Evolutionary conservation across 2,329 filamentous ascomycete species (phyloP), one percentile per base, ranked within the genome.

Genomic region (Pezicula radicicola): DNA sequence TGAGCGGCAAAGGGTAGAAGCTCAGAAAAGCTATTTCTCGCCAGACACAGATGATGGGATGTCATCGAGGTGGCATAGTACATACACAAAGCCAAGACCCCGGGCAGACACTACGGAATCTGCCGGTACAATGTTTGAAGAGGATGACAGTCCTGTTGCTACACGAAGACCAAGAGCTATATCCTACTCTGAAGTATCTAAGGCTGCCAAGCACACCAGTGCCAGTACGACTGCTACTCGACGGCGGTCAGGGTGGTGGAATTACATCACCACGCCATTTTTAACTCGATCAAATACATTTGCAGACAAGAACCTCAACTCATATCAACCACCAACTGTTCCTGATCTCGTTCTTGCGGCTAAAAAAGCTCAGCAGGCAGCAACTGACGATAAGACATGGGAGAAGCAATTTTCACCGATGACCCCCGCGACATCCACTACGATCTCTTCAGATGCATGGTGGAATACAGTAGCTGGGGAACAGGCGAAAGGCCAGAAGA

Each of bases 181-280:
- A 48, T 68, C 65, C 7, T 62, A 62, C 8, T 43, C 59, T 35
- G 54, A 45, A n/a, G 51, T 43, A 12, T 49, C 52, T 10, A 59
- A 54, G 41, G 16, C 44, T 25, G 52, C 45, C 13, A 60, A 49
- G 13, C 60, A 57, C 53, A 54, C 56, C 43, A 66, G 63, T 43
- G 51, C 62, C 7, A 64, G 58, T 48, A 66, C 63, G 42, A 47
- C 61, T 49, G 59, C 56, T 18, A 63, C 60, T 39, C 52, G 74
- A 40, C 78, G 80, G 10, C 77, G 76, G 50, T 86, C 85, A 54
- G 88, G 88, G 18, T 91, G 88, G 87, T 91, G 88, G 88, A 88
- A 89, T 61, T 78, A 88, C 58, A 82, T 91, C 50, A 85, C 80
- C 7, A 88, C 87, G 1, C 88, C 88, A 0, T 91, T 91, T 61